Conservation (phyloP, 768 basidiomycete species). For the Mycena floridula region DNA sequence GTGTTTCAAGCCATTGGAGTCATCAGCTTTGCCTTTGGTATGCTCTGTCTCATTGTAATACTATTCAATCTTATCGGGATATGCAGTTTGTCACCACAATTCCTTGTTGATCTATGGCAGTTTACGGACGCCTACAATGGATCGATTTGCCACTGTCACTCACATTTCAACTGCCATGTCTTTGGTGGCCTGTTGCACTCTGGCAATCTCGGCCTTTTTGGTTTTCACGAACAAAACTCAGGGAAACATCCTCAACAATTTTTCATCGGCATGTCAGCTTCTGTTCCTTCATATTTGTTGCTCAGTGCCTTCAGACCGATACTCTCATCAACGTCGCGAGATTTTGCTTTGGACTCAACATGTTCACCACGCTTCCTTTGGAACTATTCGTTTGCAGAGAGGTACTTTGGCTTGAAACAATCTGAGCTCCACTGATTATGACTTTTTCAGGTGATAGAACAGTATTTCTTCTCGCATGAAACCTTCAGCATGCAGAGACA, state of each 20-base stretch:
- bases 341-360: constrained; percentile 91
- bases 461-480: constrained; percentile 91
- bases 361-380: constrained; percentile 96
- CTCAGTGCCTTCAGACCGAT: constrained; percentile 46
- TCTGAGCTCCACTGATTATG: neutral
- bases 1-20: constrained; percentile 96
- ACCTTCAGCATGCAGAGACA: constrained; percentile 79
- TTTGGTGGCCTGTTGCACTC: constrained; percentile 74
- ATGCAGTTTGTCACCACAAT: constrained; percentile 90
- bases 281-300: neutral
- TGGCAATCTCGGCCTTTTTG: constrained; percentile 81
- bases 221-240: constrained; percentile 88
- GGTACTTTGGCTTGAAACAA: constrained; percentile 30
- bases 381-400: constrained; percentile 98
- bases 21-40: constrained; percentile 87
- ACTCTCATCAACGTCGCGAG: constrained; percentile 93
- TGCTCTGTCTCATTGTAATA: constrained; percentile 3
- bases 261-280: constrained; percentile 54
- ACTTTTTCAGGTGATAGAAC: constrained; percentile 97
- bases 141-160: constrained; percentile 88
- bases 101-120: constrained; percentile 95
- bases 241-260: constrained; percentile 98
- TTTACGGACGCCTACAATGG: constrained; percentile 86
- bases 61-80: neutral
- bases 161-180: constrained; percentile 87